Conservation (phyloP, 805 yeast species). For the Kazachstania martiniae region DNA sequence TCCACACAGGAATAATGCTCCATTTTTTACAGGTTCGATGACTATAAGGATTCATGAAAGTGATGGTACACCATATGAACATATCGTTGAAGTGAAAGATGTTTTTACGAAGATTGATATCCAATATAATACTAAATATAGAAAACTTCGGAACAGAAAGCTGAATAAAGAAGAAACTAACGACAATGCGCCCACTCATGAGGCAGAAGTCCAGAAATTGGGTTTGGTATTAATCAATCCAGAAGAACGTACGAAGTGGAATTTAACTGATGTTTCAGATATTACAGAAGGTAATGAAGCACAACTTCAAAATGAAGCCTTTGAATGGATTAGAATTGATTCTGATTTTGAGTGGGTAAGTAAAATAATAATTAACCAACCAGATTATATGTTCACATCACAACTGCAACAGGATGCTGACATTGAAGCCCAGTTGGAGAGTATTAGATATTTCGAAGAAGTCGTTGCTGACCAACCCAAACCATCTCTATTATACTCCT, state of each 20-base stretch:
- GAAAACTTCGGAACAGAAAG: constrained; percentile 56
- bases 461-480: constrained; percentile 31
- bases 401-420: constrained; percentile 92
- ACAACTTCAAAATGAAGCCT: constrained; percentile 56
- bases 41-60: constrained; percentile 95
- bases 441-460: constrained; percentile 61
- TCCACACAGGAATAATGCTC: constrained; percentile 13
- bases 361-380: constrained; percentile 67
- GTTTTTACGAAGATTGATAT: constrained; percentile 79
- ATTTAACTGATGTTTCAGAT: constrained; percentile 55
- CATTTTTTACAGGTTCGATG: constrained; percentile 82
- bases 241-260: constrained; percentile 61
- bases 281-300: constrained; percentile 28
- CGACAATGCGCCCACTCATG: background rate
- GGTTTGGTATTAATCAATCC: constrained; percentile 68
- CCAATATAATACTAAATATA: constrained; percentile 89
- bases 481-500: constrained; percentile 57
- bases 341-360: constrained; percentile 97
- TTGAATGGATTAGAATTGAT: constrained; percentile 97
- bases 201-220: constrained; percentile 23
- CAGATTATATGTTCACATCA: constrained; percentile 90
- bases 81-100: constrained; percentile 85
- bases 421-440: constrained; percentile 88
- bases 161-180: constrained; percentile 2
- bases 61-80: constrained; percentile 98